Base-by-base conservation (phyloP, 805 yeast species). In the Yarrowia keelungensis region DNA sequence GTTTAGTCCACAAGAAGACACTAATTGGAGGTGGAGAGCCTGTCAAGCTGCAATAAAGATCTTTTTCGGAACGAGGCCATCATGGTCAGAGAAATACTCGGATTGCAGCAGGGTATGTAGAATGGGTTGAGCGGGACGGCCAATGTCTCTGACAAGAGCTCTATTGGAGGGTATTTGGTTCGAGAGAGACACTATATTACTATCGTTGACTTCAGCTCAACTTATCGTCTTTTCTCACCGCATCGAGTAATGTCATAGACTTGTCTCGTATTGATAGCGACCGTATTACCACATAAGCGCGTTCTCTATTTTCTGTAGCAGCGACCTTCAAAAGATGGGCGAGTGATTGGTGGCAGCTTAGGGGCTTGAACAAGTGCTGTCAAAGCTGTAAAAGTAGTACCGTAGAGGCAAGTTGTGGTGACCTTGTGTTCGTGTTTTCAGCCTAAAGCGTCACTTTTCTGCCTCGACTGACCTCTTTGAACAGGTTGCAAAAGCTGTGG, bases 201-300 rank as follows among this genome's bases (percentile, higher is more conserved):
- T 19, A 19, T 19, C 19, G 19, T 19, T 19, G 19, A 19, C 19
- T 19, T 19, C 19, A 19, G 19, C 19, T 19, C 19, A 19, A 19
- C 39, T 38, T 38, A 8, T 38, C 14, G 12, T n/a, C 26, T 36
- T n/a, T 16, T 11, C 5, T 4, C 12, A 15, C 56, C 56, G 42
- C 5, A 26, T 51, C 16, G 26, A n/a, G 56, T 7, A 51, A 36
- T 51, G 36, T 51, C 42, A 36, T 51, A 51, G 50, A 7, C 35
- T 49, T 8, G 1, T 15, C 15, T 36, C 32, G n/a, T 35, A 36
- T 51, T 7, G 42, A 51, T 16, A 35, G 26, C 5, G 10, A 9
- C 42, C 56, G 56, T 51, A 51, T 51, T 51, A 50, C 41, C 39
- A 35, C 22, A 51, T 51, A 51, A 51, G 42, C n/a, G 42, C 22